Percentiles rank a stretch among this genome's conserved stretches.
Conservation (phyloP, 2,329 filamentous ascomycete species). For the Aspergillus hiratsukae region DNA sequence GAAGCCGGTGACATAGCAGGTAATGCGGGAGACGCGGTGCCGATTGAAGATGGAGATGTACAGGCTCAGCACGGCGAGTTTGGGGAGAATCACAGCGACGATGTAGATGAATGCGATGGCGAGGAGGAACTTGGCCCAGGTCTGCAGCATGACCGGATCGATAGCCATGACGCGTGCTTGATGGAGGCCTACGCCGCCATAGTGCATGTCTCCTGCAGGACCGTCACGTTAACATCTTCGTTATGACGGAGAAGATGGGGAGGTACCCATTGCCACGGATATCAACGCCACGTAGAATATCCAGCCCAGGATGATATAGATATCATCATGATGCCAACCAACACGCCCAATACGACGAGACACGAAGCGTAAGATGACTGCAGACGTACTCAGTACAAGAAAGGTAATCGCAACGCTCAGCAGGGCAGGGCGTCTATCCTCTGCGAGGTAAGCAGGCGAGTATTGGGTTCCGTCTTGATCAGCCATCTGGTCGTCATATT, state of each 20-base stretch:
- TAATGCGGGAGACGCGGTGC: neutral
- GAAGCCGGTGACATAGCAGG: neutral
- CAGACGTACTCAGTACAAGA: conserved; percentile 1
- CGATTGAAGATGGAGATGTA: conserved; percentile 4
- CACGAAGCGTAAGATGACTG: neutral
- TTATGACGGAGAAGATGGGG: neutral
- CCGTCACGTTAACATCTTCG: neutral
- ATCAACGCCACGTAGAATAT: neutral
- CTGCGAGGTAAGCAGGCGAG: neutral
- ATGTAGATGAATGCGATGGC: conserved; percentile 2
- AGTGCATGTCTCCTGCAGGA: neutral
- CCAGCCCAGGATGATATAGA: neutral
- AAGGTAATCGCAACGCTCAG: neutral
- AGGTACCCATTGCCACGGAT: neutral
- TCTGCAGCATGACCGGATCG: neutral
- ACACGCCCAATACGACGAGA: conserved; percentile 2
- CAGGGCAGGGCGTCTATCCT: neutral
- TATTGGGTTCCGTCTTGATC: neutral
- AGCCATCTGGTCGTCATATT: neutral
- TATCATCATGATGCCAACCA: conserved; percentile 2
- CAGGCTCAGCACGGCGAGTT: conserved; percentile 1
- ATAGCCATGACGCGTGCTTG: neutral
- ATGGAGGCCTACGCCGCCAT: conserved; percentile 6
- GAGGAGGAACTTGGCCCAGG: conserved; percentile 1
- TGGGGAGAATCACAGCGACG: neutral